Conservation (phyloP, 306 rosid genomes). For the Cucurbita argyrosperma region DNA sequence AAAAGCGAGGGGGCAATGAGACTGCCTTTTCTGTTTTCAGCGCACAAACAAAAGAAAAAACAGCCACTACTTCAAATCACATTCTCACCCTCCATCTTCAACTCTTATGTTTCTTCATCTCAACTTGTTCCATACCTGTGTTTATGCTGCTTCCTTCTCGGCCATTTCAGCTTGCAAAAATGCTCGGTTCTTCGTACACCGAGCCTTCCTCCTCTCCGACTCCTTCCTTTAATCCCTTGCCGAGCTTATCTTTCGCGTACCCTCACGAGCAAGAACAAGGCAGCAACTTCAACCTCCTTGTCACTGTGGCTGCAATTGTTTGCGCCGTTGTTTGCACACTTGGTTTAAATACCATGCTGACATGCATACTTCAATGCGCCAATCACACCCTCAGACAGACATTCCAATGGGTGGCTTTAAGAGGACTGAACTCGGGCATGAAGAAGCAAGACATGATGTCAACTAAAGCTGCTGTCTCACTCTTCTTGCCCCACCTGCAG, state of each 20-base stretch:
- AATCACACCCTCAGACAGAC: conserved; percentile 30
- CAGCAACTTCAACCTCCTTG: conserved; percentile 21
- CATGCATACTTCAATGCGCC: conserved; percentile 50
- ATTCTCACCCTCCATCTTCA: not conserved
- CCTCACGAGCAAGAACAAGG: conserved; percentile 3
- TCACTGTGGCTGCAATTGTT: conserved; percentile 38
- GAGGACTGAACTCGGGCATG: conserved; percentile 49
- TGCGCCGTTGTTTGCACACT: conserved; percentile 61
- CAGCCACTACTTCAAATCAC: conserved; percentile 18
- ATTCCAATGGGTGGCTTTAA: conserved; percentile 31
- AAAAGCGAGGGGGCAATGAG: conserved; percentile 4
- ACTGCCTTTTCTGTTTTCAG: conserved; percentile 18
- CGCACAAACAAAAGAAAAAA: conserved; percentile 29
- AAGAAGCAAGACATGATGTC: conserved; percentile 40
- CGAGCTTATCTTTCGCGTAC: not conserved
- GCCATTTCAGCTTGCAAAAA: not conserved
- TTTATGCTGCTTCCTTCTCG: not conserved
- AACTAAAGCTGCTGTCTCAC: conserved; percentile 32
- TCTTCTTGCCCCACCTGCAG: conserved; percentile 89
- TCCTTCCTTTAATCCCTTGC: not conserved
- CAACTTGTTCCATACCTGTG: not conserved
- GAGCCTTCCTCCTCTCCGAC: not conserved
- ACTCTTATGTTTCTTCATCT: not conserved
- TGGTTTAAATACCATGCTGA: conserved; percentile 54
- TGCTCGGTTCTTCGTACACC: not conserved